Conservation (phyloP, 2,329 filamentous ascomycete genomes). For the Aspergillus felis region DNA sequence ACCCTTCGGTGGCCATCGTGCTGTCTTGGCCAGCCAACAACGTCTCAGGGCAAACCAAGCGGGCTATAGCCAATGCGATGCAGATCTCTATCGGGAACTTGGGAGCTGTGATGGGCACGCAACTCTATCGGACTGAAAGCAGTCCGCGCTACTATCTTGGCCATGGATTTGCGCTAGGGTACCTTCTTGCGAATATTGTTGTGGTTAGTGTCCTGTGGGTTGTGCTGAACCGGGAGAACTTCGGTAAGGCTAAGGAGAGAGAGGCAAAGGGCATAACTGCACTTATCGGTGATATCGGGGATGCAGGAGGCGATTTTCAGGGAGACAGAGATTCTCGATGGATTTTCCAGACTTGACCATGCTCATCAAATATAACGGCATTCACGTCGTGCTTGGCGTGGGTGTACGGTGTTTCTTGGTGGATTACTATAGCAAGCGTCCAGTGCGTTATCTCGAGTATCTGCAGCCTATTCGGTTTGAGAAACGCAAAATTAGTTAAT, state of each 20-base stretch:
- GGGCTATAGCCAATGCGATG: slow-evolving; percentile 65
- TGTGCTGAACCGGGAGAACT: slow-evolving; percentile 57
- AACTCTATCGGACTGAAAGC: slow-evolving; percentile 60
- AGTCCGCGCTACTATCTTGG: slow-evolving; percentile 63
- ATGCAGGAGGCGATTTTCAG: slow-evolving; percentile 50
- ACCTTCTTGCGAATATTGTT: slow-evolving; percentile 56
- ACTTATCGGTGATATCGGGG: slow-evolving; percentile 44
- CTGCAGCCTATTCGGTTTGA: not conserved
- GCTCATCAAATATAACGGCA: not conserved
- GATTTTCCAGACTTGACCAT: slow-evolving; percentile 57
- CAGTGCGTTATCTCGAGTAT: not conserved
- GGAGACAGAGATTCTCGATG: slow-evolving; percentile 63
- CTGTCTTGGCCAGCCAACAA: slow-evolving; percentile 70
- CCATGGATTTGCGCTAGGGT: slow-evolving; percentile 63
- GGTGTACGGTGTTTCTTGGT: not conserved
- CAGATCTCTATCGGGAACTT: slow-evolving; percentile 69
- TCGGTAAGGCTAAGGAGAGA: slow-evolving; percentile 45
- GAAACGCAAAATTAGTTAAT: not conserved
- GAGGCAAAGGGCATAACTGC: slow-evolving; percentile 32
- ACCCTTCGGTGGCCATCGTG: slow-evolving; percentile 59
- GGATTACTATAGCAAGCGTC: not conserved
- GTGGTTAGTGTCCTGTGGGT: slow-evolving; percentile 53
- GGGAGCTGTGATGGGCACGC: slow-evolving; percentile 65
- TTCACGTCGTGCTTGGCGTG: not conserved
- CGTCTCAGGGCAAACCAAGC: slow-evolving; percentile 66